Evolutionary conservation across 1,284 basidiomycete genomes (phyloP).

Genomic region (Moesziomyces antarcticus): DNA sequence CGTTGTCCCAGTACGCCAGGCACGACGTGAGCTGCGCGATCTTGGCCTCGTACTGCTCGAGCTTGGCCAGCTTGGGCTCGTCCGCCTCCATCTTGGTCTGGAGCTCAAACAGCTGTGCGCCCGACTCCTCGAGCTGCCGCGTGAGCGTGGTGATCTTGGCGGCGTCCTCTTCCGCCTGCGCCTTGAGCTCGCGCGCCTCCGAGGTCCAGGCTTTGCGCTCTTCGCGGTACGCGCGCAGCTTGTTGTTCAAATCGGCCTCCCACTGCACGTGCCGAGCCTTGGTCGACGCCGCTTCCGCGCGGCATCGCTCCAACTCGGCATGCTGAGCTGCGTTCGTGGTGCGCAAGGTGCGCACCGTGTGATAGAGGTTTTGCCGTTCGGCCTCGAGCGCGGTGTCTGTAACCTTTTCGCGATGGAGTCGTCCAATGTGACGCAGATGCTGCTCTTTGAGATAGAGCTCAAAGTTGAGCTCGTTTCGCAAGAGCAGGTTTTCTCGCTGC

Average conservation of each 20-base stretch:
- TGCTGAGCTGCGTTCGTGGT: constrained; percentile 34
- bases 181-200: constrained; percentile 53
- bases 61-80: constrained; percentile 43
- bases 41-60: constrained; percentile 54
- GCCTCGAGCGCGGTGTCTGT: constrained; percentile 62
- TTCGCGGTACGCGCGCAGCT: constrained; percentile 61
- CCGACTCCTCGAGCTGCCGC: constrained; percentile 47
- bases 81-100: constrained; percentile 43
- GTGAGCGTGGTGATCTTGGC: constrained; percentile 33
- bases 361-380: constrained; percentile 65
- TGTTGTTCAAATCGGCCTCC: constrained; percentile 63
- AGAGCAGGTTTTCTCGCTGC: constrained; percentile 57
- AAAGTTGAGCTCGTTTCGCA: constrained; percentile 64
- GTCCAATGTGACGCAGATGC: constrained; percentile 66
- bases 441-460: constrained; percentile 68
- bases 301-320: constrained; percentile 46
- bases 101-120: constrained; percentile 57
- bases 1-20: constrained; percentile 58
- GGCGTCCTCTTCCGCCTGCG: constrained; percentile 45
- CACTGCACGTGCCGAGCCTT: constrained; percentile 58
- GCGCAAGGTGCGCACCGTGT: constrained; percentile 53
- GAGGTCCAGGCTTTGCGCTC: constrained; percentile 59
- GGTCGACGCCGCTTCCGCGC: constrained; percentile 50
- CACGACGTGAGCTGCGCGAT: constrained; percentile 47
- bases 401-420: constrained; percentile 65